Percentiles rank a stretch among this genome's conserved stretches.
These are phyloP conservation scores for Zymoseptoria brevis DNA, from an alignment of 2,329 filamentous ascomycete genomes.

Conservation along the genomic window DNA sequence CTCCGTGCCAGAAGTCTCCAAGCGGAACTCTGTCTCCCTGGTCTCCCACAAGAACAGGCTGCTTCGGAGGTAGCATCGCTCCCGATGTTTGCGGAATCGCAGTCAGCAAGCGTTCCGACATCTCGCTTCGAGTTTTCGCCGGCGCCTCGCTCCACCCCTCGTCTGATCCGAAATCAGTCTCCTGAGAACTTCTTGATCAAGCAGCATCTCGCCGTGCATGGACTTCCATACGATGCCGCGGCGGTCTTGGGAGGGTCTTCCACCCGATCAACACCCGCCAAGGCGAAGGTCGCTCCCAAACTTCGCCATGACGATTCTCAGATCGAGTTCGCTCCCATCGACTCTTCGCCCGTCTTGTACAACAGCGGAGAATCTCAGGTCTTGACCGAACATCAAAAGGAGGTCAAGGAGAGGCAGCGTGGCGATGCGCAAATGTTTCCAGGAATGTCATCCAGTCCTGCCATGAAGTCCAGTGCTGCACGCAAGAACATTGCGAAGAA, in stretches of 20 bases:
- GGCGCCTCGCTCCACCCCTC: not conserved
- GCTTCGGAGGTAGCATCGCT: constrained; percentile 30
- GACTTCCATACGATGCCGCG: constrained; percentile 4
- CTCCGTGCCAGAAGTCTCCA: constrained; percentile 54
- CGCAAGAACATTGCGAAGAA: constrained; percentile 17
- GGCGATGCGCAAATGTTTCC: constrained; percentile 59
- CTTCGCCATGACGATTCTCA: constrained; percentile 76
- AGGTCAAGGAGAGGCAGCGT: constrained; percentile 65
- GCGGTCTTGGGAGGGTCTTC: not conserved
- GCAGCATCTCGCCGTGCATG: constrained; percentile 16
- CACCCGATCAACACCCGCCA: not conserved
- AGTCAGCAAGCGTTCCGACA: not conserved
- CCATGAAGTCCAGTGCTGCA: constrained; percentile 20
- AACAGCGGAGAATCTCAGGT: constrained; percentile 56
- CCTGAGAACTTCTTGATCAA: constrained; percentile 15
- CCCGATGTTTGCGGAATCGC: constrained; percentile 22
- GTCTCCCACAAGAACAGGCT: constrained; percentile 34
- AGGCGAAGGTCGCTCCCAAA: constrained; percentile 38
- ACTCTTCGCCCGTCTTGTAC: constrained; percentile 43
- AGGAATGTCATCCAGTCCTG: constrained; percentile 53
- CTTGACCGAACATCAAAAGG: constrained; percentile 70
- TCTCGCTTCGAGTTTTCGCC: not conserved
- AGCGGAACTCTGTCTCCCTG: constrained; percentile 45
- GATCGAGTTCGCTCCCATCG: constrained; percentile 64
- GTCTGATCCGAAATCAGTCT: not conserved